Base-by-base conservation (phyloP, 495 filamentous ascomycete species). In the Penicillium daleae region DNA sequence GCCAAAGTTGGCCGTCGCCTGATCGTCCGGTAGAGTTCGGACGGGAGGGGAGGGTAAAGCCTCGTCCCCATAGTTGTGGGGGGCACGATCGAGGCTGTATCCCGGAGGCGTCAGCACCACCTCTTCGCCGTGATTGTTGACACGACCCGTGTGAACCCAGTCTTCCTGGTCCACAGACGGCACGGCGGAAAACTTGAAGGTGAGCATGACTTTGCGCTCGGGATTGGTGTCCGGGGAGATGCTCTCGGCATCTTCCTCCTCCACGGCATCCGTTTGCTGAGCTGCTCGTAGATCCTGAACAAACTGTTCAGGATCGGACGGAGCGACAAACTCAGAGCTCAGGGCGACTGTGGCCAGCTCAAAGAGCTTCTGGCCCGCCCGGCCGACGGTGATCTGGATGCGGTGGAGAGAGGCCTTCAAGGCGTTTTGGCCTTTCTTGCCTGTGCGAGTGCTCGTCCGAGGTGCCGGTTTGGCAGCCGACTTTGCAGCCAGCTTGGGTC, bases 71-170 rank as follows among this genome's bases (percentile, higher is more conserved):
- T 77, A 76, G 17, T 70, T 74, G 46, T 73, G 67, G 7, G 71
- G 62, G 10, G 73, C 62, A 12, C 73, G 69, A 33, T 71, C 75
- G 27, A 66, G 71, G 37, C 68, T 70, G 48, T 62, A 72, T 2
- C 54, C 58, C 9, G 60, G 27, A 0, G 74, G 66, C 0, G 74
- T 62, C 2, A 75, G 13, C 15, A 78, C 29, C 27, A 71, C 42
- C 54, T 79, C 76, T 59, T 82, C 79, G 31, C 68, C 77, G 27
- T 60, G 57, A 15, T 71, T 29, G 39, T 79, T 82, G 37, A 65
- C 59, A 22, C 68, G 64, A 13, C 78, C 79, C 57, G 77, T 74
- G 13, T 73, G 37, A 22, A 49, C 54, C 78, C 77, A 80, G 31
- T 73, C 74, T 48, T 76, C 71, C 26, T 61, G 53, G 33, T 71